Percentiles rank a stretch among this genome's conserved stretches.
Evolutionary conservation across 352 stramenopile genomes (phyloP).

Genomic region (Saprolegnia parasitica): DNA sequence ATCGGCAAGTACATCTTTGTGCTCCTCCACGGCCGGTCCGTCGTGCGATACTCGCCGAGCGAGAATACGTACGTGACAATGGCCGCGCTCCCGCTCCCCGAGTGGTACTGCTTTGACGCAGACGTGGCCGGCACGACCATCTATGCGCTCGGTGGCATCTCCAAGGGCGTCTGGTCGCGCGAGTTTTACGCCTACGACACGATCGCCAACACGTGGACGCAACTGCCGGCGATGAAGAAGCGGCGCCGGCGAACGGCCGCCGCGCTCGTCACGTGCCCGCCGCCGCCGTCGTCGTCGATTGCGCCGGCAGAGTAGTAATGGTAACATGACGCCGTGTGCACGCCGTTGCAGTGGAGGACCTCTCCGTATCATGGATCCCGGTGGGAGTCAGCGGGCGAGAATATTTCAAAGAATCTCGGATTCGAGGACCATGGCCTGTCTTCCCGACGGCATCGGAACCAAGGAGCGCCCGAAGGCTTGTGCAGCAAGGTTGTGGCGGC

Average conservation of each 20-base stretch:
- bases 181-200: constrained; percentile 21
- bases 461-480: too few species aligned
- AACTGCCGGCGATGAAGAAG: constrained; percentile 27
- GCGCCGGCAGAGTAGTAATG: too few species aligned
- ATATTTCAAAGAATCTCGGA: too few species aligned
- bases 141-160: constrained; percentile 22
- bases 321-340: too few species aligned
- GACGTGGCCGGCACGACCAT: constrained; percentile 1
- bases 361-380: too few species aligned
- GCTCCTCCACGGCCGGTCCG: constrained; percentile 23
- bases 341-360: too few species aligned
- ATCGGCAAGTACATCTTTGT: constrained; percentile 28
- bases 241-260: constrained; percentile 21
- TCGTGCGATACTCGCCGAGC: constrained; percentile 20
- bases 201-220: constrained; percentile 15
- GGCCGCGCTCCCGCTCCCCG: constrained; percentile 11
- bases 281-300: constrained; percentile 21
- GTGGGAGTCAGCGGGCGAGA: too few species aligned
- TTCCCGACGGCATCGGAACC: too few species aligned
- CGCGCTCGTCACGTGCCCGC: constrained; percentile 7
- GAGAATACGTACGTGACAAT: constrained; percentile 4
- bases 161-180: constrained; percentile 27
- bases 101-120: constrained; percentile 28
- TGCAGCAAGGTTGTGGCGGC: too few species aligned
- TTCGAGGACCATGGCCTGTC: too few species aligned